A percentile compares a stretch with the other conserved stretches of the same genome.
Evolutionary conservation across 768 basidiomycete species (phyloP).

Genomic region (Kwoniella shandongensis): DNA sequence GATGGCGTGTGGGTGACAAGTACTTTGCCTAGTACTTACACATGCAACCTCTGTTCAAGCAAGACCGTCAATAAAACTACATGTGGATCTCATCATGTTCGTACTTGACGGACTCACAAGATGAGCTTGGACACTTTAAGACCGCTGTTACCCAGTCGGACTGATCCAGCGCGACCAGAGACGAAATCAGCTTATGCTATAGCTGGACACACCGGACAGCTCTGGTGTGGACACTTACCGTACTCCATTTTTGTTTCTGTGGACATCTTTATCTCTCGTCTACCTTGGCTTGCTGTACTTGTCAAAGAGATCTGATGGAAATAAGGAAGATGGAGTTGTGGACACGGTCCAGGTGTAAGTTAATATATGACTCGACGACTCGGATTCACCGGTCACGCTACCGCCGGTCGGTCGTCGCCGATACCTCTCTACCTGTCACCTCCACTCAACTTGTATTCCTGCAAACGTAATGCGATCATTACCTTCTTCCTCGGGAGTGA

Average conservation of each 20-base stretch:
- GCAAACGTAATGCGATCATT: neutral
- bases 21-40: constrained; percentile 23
- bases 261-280: constrained; percentile 10
- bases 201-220: too few species aligned
- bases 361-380: too few species aligned
- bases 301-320: neutral
- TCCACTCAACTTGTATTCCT: neutral
- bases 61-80: neutral
- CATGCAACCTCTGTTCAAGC: constrained; percentile 27
- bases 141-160: constrained; percentile 62
- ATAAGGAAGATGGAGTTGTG: too few species aligned
- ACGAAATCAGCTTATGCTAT: too few species aligned
- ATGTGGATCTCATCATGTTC: constrained; percentile 60
- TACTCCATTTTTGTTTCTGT: constrained; percentile 19
- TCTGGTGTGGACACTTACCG: constrained; percentile 17
- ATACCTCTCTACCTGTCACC: constrained; percentile 3
- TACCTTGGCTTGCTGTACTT: neutral
- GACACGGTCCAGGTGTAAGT: too few species aligned
- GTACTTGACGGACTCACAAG: constrained; percentile 56
- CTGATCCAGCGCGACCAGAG: constrained; percentile 1
- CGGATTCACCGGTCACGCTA: neutral
- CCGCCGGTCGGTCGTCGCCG: neutral
- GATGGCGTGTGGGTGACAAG: too few species aligned
- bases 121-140: constrained; percentile 67
- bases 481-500: too few species aligned